Conservation (phyloP, 164 flowering plant genomes). For the Cinnamomum chago region DNA sequence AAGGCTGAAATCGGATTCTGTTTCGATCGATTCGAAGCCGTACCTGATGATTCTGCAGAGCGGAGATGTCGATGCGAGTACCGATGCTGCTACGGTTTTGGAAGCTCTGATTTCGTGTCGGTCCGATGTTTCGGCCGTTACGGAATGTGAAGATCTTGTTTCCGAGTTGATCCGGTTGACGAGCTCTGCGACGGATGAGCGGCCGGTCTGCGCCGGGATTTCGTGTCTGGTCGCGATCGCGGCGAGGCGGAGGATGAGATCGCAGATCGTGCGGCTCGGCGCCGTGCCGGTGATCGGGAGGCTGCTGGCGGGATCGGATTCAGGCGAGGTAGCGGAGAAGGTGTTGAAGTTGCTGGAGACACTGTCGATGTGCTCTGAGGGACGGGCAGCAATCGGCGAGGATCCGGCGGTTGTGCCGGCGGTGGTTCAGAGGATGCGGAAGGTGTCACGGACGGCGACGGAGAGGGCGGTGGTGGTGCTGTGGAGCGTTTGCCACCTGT, state of each 20-base stretch:
- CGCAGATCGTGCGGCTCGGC: constrained; percentile 43
- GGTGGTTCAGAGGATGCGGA: constrained; percentile 50
- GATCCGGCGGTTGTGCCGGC: constrained; percentile 39
- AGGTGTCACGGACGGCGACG: constrained; percentile 61
- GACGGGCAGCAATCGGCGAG: constrained; percentile 51
- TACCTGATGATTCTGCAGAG: constrained; percentile 31
- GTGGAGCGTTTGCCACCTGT: constrained; percentile 73
- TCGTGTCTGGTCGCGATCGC: constrained; percentile 46
- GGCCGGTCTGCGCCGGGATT: constrained; percentile 24
- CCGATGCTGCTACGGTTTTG: constrained; percentile 36
- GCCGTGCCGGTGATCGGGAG: constrained; percentile 26
- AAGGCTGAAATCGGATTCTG: neutral
- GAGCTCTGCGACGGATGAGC: constrained; percentile 10
- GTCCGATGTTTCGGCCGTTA: constrained; percentile 14
- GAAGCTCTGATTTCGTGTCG: constrained; percentile 18
- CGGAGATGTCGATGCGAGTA: constrained; percentile 35
- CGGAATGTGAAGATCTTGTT: constrained; percentile 38
- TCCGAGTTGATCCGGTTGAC: constrained; percentile 32
- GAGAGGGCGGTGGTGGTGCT: constrained; percentile 72
- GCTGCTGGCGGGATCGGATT: constrained; percentile 21
- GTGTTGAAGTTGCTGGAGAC: constrained; percentile 54
- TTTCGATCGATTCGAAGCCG: constrained; percentile 8
- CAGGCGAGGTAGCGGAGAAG: constrained; percentile 34
- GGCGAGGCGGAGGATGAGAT: constrained; percentile 25
- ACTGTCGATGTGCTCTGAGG: constrained; percentile 52